A percentile compares a stretch with the other conserved stretches of the same genome.
Conservation (phyloP, 345 rosid genomes). For the Firmiana major region DNA sequence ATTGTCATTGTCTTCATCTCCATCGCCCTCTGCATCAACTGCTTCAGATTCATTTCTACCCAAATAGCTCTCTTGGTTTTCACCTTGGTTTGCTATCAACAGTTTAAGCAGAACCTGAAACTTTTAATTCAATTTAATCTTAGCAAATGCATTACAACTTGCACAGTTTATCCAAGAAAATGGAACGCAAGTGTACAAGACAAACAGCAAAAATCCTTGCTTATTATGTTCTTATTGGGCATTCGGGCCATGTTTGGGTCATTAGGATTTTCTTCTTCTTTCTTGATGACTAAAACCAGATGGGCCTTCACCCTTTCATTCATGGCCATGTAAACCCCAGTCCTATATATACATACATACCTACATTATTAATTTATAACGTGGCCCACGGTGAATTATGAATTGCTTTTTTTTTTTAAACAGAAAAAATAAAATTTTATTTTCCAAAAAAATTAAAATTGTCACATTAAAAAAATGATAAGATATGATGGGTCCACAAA, state of each 20-base stretch:
- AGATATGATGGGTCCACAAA: background rate
- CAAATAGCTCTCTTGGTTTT: background rate
- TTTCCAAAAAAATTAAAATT: too few species aligned
- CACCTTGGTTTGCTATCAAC: background rate
- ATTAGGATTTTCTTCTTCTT: background rate
- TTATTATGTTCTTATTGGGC: background rate
- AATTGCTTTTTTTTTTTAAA: background rate
- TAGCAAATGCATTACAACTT: background rate
- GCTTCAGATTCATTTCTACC: background rate
- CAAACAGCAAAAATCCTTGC: background rate
- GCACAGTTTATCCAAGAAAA: background rate
- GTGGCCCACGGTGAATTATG: background rate
- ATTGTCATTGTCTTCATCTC: background rate
- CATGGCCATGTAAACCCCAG: background rate
- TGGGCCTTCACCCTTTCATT: background rate
- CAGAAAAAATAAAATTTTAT: background rate
- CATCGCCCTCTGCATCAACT: constrained; percentile 7
- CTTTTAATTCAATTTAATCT: background rate
- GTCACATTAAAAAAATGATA: background rate
- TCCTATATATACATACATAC: background rate
- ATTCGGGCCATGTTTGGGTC: too few species aligned
- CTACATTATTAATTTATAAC: background rate
- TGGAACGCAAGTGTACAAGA: background rate
- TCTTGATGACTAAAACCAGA: background rate
- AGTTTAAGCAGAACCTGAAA: constrained; percentile 3